Conservation (phyloP, 768 basidiomycete genomes). For the Hygrophorus pudorinus region DNA sequence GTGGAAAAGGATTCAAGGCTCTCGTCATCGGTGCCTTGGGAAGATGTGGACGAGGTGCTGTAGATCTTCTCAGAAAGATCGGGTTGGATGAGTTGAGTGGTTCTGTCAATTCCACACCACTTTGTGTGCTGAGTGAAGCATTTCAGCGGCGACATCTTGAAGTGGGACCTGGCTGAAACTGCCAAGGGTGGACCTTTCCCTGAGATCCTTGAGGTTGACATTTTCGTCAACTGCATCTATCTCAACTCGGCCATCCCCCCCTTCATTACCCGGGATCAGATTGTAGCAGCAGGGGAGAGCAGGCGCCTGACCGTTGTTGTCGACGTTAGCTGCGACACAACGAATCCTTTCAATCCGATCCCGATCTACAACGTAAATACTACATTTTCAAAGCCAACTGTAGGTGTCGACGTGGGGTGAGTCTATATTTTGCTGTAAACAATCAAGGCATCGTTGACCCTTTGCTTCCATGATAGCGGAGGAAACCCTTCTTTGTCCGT, state of each 20-base stretch:
- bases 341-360: conserved; percentile 96
- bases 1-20: conserved; percentile 67
- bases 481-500: conserved; percentile 68
- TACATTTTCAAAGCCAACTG: conserved; percentile 86
- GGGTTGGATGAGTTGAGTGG: conserved; percentile 81
- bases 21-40: conserved; percentile 96
- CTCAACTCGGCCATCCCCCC: conserved; percentile 75
- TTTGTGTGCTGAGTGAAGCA: conserved; percentile 6
- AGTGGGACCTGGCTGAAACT: conserved; percentile 98
- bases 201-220: conserved; percentile 93
- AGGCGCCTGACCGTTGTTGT: conserved; percentile 77
- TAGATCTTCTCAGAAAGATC: conserved; percentile 91
- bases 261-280: conserved; percentile 68
- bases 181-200: conserved; percentile 93
- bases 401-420: conserved; percentile 74
- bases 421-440: conserved; percentile 18
- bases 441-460: no score
- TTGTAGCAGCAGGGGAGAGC: conserved; percentile 56
- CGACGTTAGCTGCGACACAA: conserved; percentile 98
- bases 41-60: conserved; percentile 88
- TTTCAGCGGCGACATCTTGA: conserved; percentile 78
- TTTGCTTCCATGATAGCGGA: conserved; percentile 25
- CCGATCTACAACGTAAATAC: conserved; percentile 94
- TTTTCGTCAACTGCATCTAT: conserved; percentile 99
- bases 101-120: conserved; percentile 3